A percentile compares a stretch with the other conserved stretches of the same genome.
Conservation (phyloP, 2,329 filamentous ascomycete genomes). For the Epicoccum nigrum region DNA sequence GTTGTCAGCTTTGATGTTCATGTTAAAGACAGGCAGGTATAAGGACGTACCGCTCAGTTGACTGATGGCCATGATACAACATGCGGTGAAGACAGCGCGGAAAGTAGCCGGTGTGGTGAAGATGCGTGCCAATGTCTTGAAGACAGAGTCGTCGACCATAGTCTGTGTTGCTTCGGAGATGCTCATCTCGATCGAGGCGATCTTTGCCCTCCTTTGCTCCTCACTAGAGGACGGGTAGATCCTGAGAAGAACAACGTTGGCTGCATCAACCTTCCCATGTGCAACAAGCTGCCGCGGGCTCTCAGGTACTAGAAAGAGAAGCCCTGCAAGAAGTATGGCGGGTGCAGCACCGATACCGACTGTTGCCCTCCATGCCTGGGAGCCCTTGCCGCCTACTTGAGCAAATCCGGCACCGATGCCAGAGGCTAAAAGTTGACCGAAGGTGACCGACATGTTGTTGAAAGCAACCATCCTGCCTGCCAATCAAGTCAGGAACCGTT, state of each 20-base stretch:
- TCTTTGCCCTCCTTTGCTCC: constrained; percentile 35
- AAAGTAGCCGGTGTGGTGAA: constrained; percentile 42
- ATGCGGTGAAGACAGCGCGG: constrained; percentile 45
- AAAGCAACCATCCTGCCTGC: constrained; percentile 43
- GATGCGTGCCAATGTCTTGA: constrained; percentile 40
- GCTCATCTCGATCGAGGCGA: constrained; percentile 37
- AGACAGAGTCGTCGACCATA: constrained; percentile 41
- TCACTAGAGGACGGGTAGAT: constrained; percentile 43
- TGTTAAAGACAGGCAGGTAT: too few relatives aligned
- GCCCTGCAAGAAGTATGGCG: constrained; percentile 42
- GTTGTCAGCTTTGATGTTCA: too few relatives aligned
- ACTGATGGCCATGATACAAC: constrained; percentile 46
- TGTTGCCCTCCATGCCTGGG: constrained; percentile 45
- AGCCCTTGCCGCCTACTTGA: constrained; percentile 39
- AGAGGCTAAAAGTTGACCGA: constrained; percentile 43
- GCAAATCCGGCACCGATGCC: constrained; percentile 43
- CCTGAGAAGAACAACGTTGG: constrained; percentile 38
- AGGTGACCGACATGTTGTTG: constrained; percentile 38
- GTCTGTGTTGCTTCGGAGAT: constrained; percentile 41
- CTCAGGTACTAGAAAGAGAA: constrained; percentile 45
- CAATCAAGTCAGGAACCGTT: too few relatives aligned
- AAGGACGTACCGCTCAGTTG: constrained; percentile 32
- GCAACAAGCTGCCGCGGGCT: constrained; percentile 48
- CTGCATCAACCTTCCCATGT: constrained; percentile 41
- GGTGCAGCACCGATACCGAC: constrained; percentile 47